Evolutionary conservation across 2,329 filamentous ascomycete species (phyloP).

Genomic region (Colletotrichum liaoningense): DNA sequence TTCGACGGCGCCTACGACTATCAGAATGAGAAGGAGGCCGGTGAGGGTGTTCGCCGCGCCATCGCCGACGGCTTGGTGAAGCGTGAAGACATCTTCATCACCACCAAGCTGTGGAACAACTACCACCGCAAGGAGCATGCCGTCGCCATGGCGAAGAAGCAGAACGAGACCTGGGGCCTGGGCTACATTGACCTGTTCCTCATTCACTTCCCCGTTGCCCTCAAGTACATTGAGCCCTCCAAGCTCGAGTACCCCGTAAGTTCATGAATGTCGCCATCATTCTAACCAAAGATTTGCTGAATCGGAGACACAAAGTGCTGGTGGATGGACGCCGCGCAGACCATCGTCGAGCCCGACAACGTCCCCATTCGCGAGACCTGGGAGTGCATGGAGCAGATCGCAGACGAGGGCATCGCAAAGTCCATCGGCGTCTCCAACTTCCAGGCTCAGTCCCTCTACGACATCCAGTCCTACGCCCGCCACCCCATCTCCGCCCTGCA

Average conservation of each 20-base stretch:
- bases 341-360: constrained; percentile 47
- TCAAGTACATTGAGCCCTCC: constrained; percentile 55
- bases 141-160: constrained; percentile 67
- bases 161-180: constrained; percentile 70
- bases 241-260: constrained; percentile 51
- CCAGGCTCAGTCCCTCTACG: constrained; percentile 67
- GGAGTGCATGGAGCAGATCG: constrained; percentile 69
- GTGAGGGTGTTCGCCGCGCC: constrained; percentile 69
- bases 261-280: background rate
- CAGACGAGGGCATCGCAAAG: constrained; percentile 60
- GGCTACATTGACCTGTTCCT: constrained; percentile 78
- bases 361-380: constrained; percentile 67
- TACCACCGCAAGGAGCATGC: constrained; percentile 77
- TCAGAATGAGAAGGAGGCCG: constrained; percentile 74
- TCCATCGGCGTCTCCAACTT: constrained; percentile 73
- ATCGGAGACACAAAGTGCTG: constrained; percentile 37
- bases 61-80: constrained; percentile 70
- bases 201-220: constrained; percentile 70
- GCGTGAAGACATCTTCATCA: constrained; percentile 84
- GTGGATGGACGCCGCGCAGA: constrained; percentile 55
- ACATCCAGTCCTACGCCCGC: constrained; percentile 69
- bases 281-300: background rate
- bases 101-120: constrained; percentile 88
- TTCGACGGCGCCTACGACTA: constrained; percentile 69
- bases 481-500: constrained; percentile 67